phyloP scores from a whole-genome alignment of 345 rosid species.

The Sisymbrium altissimum region DNA sequence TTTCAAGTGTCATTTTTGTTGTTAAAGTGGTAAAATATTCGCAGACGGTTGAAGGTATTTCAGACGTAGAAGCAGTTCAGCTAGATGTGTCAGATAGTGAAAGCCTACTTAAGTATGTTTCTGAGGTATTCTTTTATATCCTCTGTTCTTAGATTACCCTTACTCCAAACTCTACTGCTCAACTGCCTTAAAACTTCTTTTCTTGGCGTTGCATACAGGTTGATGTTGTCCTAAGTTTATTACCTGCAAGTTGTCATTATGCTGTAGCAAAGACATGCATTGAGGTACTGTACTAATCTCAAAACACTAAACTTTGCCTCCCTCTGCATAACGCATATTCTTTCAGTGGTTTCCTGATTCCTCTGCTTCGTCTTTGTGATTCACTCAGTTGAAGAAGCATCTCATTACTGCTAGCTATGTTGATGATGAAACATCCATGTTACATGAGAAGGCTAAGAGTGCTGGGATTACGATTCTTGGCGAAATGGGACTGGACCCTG shows the following conservation, averaged over 20 bases:
- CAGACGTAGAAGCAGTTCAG: conserved; percentile 69
- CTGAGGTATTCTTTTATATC: conserved; percentile 51
- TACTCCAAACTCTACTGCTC: not conserved
- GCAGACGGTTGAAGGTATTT: conserved; percentile 72
- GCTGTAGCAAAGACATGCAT: conserved; percentile 71
- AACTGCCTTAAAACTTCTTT: not conserved
- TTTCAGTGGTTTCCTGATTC: not conserved
- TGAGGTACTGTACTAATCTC: conserved; percentile 47
- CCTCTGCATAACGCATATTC: not conserved
- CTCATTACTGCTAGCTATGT: conserved; percentile 96
- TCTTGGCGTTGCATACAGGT: conserved; percentile 49
- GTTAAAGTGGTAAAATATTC: conserved; percentile 3
- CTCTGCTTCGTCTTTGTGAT: conserved; percentile 15
- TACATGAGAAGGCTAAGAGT: conserved; percentile 67
- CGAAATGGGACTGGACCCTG: conserved; percentile 99
- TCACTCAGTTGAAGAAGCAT: conserved; percentile 70
- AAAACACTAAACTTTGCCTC: not conserved
- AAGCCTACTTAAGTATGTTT: conserved; percentile 59
- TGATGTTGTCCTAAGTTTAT: conserved; percentile 79
- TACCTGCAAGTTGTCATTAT: conserved; percentile 74
- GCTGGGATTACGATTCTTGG: conserved; percentile 88
- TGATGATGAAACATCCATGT: conserved; percentile 60
- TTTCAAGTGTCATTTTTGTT: conserved; percentile 14
- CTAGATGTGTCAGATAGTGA: conserved; percentile 69
- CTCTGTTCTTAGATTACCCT: not conserved